These are phyloP conservation scores for Digitaria exilis DNA, from an alignment of 202 grass and related monocot species.

Conservation along the genomic window DNA sequence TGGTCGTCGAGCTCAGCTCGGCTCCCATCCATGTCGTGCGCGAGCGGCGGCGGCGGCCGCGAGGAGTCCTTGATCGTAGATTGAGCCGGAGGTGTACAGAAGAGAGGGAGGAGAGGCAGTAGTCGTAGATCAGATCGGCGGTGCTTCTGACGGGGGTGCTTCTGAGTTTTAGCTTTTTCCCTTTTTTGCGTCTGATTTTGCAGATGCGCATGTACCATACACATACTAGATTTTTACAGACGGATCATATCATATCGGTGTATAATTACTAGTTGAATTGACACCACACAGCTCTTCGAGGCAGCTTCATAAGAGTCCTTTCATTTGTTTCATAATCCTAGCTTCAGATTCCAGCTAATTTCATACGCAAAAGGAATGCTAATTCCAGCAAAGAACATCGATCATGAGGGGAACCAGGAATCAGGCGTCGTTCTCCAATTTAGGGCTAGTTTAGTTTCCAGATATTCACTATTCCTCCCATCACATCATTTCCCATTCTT, in stretches of 20 bases:
- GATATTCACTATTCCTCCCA: no score
- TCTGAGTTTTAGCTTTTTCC: slow-evolving; percentile 13
- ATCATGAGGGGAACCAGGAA: no score
- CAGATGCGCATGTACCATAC: slow-evolving; percentile 37
- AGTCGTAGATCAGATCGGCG: slow-evolving; percentile 15
- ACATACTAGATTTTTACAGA: no score
- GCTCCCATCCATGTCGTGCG: not conserved
- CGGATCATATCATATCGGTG: no score
- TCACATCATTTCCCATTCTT: not conserved
- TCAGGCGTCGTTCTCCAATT: no score
- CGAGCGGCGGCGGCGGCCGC: not conserved
- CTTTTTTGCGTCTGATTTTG: slow-evolving; percentile 20
- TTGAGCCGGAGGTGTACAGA: slow-evolving; percentile 18
- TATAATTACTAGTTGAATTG: slow-evolving; percentile 47
- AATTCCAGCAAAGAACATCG: no score
- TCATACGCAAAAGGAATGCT: not conserved
- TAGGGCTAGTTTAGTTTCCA: no score
- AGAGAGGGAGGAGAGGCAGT: not conserved
- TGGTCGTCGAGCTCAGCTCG: not conserved
- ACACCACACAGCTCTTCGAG: slow-evolving; percentile 1
- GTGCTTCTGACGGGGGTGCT: no score
- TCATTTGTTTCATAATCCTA: no score
- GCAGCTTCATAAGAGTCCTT: no score
- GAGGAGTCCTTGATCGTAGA: not conserved
- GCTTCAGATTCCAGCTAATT: not conserved